Conservation (phyloP, 1,284 basidiomycete species). For the Cryptococcus jaspeensis region DNA sequence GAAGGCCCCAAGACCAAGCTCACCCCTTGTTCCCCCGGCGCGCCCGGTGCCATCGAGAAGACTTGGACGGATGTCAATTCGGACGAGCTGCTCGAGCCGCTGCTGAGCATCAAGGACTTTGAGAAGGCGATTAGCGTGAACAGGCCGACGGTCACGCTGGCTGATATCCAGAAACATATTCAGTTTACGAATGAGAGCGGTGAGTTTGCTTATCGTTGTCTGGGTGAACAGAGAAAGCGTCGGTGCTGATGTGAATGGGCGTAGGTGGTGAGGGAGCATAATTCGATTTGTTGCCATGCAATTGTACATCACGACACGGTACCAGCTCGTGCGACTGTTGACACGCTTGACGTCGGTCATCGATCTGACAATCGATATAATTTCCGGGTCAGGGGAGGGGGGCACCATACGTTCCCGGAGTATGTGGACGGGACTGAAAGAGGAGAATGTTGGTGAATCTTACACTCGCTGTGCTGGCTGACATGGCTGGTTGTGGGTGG, state of each 20-base stretch:
- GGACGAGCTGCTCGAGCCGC: slow-evolving; percentile 86
- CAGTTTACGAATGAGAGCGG: slow-evolving; percentile 83
- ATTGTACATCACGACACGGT: background rate
- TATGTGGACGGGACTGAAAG: no score
- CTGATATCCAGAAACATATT: slow-evolving; percentile 87
- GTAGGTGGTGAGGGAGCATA: slow-evolving; percentile 22
- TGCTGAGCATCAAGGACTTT: slow-evolving; percentile 77
- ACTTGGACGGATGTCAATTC: slow-evolving; percentile 88
- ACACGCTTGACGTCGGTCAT: no score
- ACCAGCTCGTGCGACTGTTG: background rate
- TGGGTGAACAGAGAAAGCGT: background rate
- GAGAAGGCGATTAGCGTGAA: slow-evolving; percentile 77
- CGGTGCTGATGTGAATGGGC: background rate
- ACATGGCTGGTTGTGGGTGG: no score
- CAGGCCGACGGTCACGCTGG: slow-evolving; percentile 82
- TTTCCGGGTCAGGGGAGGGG: no score
- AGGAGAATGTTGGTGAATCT: no score
- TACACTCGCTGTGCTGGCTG: no score
- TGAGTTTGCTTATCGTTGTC: slow-evolving; percentile 16
- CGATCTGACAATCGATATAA: no score
- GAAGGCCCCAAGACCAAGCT: slow-evolving; percentile 60
- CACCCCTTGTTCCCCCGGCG: slow-evolving; percentile 94
- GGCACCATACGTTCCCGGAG: no score
- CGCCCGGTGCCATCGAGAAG: slow-evolving; percentile 81
- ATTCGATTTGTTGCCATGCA: slow-evolving; percentile 6